Percentiles rank a stretch among this genome's conserved stretches.
These are phyloP conservation scores for Hanseniaspora valbyensis DNA, from an alignment of 805 yeast species.

Conservation along the genomic window DNA sequence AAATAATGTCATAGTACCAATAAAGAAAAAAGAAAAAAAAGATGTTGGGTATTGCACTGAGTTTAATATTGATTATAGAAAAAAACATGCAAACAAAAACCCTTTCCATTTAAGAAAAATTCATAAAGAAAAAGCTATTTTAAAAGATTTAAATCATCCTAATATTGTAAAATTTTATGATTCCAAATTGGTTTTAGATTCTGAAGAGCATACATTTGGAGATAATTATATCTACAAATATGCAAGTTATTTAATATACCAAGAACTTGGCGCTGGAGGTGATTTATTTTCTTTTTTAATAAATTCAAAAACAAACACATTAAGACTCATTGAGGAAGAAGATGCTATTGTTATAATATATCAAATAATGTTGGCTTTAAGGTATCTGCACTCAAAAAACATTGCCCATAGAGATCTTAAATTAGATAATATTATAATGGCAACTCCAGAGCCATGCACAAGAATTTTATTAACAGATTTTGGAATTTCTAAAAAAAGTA, in stretches of 20 bases:
- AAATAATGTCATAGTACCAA: neutral
- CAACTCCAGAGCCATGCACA: slow-evolving; percentile 42
- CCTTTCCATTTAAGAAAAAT: neutral
- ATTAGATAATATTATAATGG: slow-evolving; percentile 51
- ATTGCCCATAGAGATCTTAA: slow-evolving; percentile 60
- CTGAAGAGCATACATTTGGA: slow-evolving; percentile 6
- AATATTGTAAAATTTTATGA: slow-evolving; percentile 39
- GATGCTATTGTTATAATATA: slow-evolving; percentile 43
- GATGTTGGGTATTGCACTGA: slow-evolving; percentile 20
- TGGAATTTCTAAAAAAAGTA: slow-evolving; percentile 40
- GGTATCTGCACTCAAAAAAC: slow-evolving; percentile 42
- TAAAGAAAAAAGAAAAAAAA: neutral
- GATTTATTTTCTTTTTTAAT: slow-evolving; percentile 45
- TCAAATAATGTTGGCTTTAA: slow-evolving; percentile 47
- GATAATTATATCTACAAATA: neutral
- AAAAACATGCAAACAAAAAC: neutral
- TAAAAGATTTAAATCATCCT: slow-evolving; percentile 35
- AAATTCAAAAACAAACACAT: slow-evolving; percentile 30
- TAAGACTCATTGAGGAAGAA: slow-evolving; percentile 40
- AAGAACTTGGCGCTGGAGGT: slow-evolving; percentile 46
- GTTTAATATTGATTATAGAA: neutral
- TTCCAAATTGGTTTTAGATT: slow-evolving; percentile 23
- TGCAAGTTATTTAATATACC: slow-evolving; percentile 34
- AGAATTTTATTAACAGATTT: slow-evolving; percentile 56
- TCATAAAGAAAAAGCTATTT: slow-evolving; percentile 36